phyloP scores from a whole-genome alignment of 129 eudicot genomes.

The Chrysanthemum lavandulifolium region DNA sequence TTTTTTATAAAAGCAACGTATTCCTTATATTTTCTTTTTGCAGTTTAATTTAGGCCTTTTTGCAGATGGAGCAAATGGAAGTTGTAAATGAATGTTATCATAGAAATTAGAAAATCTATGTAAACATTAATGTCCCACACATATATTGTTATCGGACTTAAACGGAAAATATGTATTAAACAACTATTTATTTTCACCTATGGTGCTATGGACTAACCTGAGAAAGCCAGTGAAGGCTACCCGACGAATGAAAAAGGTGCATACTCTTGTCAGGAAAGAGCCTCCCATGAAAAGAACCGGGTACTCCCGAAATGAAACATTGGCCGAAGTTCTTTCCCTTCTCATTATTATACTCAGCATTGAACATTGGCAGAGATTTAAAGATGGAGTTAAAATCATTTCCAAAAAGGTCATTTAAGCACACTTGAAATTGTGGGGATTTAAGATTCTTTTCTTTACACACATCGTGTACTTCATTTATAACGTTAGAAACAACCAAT shows the following conservation, averaged over 20 bases:
- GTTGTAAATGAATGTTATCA: no score
- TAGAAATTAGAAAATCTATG: no score
- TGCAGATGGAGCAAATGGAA: no score
- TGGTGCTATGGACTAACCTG: not conserved
- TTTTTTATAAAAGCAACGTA: no score
- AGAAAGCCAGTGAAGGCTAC: constrained; percentile 12
- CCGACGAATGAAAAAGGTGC: not conserved
- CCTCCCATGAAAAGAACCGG: constrained; percentile 1
- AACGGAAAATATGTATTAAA: no score
- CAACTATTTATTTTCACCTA: no score
- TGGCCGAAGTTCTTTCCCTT: not conserved
- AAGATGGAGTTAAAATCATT: constrained; percentile 5
- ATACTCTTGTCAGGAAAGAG: constrained; percentile 5
- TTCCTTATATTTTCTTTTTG: no score
- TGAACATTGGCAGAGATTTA: not conserved
- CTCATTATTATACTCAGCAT: not conserved
- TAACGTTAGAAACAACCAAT: not conserved
- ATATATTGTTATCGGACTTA: no score
- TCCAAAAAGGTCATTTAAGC: not conserved
- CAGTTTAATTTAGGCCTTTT: no score
- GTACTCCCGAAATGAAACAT: not conserved
- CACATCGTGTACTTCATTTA: not conserved
- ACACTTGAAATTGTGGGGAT: constrained; percentile 6
- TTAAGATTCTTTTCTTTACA: not conserved
- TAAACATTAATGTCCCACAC: no score